phyloP scores from a whole-genome alignment of 108 stramenopile genomes.

The Discostella stelligeroides region DNA sequence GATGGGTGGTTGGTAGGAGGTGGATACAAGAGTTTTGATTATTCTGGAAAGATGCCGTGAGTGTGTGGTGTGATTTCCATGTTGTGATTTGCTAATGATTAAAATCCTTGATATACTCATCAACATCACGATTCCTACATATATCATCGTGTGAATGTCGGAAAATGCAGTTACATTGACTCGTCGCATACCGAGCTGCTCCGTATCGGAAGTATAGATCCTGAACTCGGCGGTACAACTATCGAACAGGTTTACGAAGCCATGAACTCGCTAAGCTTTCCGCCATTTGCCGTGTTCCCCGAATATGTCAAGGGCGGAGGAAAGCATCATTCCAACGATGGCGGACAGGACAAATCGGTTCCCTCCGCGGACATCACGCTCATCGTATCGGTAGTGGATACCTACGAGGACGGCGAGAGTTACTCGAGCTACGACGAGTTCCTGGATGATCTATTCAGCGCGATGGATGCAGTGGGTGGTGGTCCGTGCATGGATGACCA shows the following conservation, averaged over 20 bases:
- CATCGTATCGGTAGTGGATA: slow-evolving; percentile 81
- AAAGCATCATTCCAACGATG: slow-evolving; percentile 74
- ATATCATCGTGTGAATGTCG: neutral
- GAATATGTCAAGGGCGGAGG: slow-evolving; percentile 89
- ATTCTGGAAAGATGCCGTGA: slow-evolving; percentile 94
- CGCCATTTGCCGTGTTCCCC: slow-evolving; percentile 81
- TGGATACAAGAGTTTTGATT: slow-evolving; percentile 91
- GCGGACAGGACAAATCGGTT: slow-evolving; percentile 40
- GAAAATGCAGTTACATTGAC: slow-evolving; percentile 75
- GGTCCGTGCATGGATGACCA: slow-evolving; percentile 92
- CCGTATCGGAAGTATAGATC: slow-evolving; percentile 84
- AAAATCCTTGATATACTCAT: slow-evolving; percentile 47
- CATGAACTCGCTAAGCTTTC: slow-evolving; percentile 70
- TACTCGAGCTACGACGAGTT: slow-evolving; percentile 82
- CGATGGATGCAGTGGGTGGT: slow-evolving; percentile 74
- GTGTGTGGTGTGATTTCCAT: no score
- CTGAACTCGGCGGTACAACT: slow-evolving; percentile 70
- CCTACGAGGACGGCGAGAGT: slow-evolving; percentile 62
- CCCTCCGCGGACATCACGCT: slow-evolving; percentile 80
- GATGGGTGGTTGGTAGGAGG: slow-evolving; percentile 93
- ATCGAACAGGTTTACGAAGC: slow-evolving; percentile 82
- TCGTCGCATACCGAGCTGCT: slow-evolving; percentile 88
- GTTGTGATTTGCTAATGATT: no score
- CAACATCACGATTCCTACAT: neutral
- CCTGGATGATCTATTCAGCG: slow-evolving; percentile 76